Base-by-base conservation (phyloP, 345 rosid genomes). In the Ceriops zippeliana region DNA sequence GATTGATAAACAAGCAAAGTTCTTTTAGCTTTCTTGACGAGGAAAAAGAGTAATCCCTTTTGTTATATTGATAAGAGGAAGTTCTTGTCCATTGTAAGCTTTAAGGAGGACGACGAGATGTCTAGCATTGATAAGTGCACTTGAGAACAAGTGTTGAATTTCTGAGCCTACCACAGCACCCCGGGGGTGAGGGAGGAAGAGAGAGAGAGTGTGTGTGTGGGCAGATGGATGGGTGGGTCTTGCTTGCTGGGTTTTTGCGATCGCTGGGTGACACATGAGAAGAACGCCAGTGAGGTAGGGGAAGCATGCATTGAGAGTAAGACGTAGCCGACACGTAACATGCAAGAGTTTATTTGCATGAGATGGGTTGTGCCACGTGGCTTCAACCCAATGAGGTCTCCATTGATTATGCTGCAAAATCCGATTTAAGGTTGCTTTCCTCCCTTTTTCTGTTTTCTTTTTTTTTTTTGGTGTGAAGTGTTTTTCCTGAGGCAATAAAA, bases 261-360 rank as follows among this genome's bases (percentile, higher is more conserved):
- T 3, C 0, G 49, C 16, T 15, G 13, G 49, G 49, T 42, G 19
- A 42, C 49, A 42, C 49, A 15, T 42, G 49, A 11, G 5, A 13
- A 15, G 49, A 13, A 42, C 5, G 17, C 49, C 49, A 13, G 17
- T 16, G 51, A 46, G 57, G 68, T 26, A 34, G 31, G 62, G 71
- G 71, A 76, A 72, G 74, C 76, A 79, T 81, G 79, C 83, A 69
- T 61, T 64, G 37, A 73, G 64, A 69, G 72, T 21, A 52, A 68
- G 73, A 73, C 61, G 78, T 73, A 66, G 62, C 72, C 66, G 77
- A 79, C 87, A 85, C 84, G 89, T 78, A 78, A 84, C 64, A 24
- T 15, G 13, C 31, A 7, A 30, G 54, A 31, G 16, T 35, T 32
- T 66, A 27, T 70, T 58, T 80, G 68, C 61, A 72, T 75, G 84